Evolutionary conservation across 768 basidiomycete genomes (phyloP).

Genomic region (Lanmaoa pseudosensibilis): DNA sequence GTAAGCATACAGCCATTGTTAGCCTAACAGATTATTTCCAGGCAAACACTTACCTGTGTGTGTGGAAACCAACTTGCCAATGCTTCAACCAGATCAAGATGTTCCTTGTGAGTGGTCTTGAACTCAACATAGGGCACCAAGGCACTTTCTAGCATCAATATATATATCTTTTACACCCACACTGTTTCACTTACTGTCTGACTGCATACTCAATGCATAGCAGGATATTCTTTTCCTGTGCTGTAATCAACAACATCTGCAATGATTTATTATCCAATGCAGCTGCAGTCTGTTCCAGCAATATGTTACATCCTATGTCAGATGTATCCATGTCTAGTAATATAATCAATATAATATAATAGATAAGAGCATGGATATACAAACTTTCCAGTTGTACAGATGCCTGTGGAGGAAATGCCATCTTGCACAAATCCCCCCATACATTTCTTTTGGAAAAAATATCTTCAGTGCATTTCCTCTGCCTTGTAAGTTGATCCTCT

Average conservation of each 20-base stretch:
- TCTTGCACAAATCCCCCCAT: neutral
- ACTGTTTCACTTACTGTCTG: neutral
- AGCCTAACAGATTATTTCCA: too few relatives aligned
- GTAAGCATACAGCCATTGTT: neutral
- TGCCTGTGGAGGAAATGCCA: neutral
- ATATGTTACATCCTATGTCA: neutral
- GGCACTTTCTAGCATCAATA: neutral
- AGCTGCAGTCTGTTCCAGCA: neutral
- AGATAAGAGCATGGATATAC: neutral
- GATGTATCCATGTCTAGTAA: neutral
- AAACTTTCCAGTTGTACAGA: neutral
- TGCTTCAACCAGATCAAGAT: neutral
- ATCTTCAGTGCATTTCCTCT: neutral
- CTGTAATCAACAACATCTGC: neutral
- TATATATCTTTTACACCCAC: too few relatives aligned
- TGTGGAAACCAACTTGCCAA: neutral
- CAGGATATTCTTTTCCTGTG: neutral
- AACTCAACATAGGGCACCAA: neutral
- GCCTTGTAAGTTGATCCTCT: neutral
- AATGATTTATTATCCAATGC: neutral
- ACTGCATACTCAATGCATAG: neutral
- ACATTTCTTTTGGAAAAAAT: neutral
- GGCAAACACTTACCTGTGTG: neutral
- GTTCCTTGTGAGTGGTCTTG: neutral
- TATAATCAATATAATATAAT: neutral